Evolutionary conservation across 2,329 filamentous ascomycete species (phyloP).

Genomic region (Endothia cerciana): DNA sequence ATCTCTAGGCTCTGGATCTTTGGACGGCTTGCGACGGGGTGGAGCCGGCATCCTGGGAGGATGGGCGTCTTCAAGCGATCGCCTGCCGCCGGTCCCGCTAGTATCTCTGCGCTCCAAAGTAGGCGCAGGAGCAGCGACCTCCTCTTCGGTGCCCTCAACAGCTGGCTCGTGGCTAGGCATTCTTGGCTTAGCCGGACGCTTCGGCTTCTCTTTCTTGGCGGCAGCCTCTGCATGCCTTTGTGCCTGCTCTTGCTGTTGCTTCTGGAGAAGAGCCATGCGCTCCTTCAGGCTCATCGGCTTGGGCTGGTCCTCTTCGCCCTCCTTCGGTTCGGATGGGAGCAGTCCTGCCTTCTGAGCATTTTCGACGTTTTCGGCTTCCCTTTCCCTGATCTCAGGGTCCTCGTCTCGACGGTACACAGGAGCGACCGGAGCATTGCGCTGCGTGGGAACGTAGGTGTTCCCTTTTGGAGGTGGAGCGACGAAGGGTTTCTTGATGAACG

Average conservation of each 20-base stretch:
- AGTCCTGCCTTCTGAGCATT: constrained; percentile 72
- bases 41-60: constrained; percentile 45
- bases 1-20: constrained; percentile 54
- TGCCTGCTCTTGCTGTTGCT: constrained; percentile 89
- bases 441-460: constrained; percentile 83
- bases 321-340: constrained; percentile 47
- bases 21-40: constrained; percentile 55
- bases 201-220: constrained; percentile 86
- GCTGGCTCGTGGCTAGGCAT: constrained; percentile 50
- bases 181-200: constrained; percentile 68
- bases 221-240: constrained; percentile 77
- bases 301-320: constrained; percentile 75
- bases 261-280: constrained; percentile 89
- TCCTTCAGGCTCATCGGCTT: constrained; percentile 95
- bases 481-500: constrained; percentile 95
- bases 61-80: constrained; percentile 55
- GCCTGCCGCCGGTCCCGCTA: constrained; percentile 51
- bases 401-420: constrained; percentile 87
- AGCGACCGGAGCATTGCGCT: constrained; percentile 69
- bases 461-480: constrained; percentile 93
- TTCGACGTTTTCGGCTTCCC: constrained; percentile 67
- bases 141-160: constrained; percentile 35
- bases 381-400: constrained; percentile 72
- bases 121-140: constrained; percentile 41
- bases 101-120: constrained; percentile 52